Evolutionary conservation across 2,329 filamentous ascomycete genomes (phyloP).

Genomic region (Dactylellina sp.): DNA sequence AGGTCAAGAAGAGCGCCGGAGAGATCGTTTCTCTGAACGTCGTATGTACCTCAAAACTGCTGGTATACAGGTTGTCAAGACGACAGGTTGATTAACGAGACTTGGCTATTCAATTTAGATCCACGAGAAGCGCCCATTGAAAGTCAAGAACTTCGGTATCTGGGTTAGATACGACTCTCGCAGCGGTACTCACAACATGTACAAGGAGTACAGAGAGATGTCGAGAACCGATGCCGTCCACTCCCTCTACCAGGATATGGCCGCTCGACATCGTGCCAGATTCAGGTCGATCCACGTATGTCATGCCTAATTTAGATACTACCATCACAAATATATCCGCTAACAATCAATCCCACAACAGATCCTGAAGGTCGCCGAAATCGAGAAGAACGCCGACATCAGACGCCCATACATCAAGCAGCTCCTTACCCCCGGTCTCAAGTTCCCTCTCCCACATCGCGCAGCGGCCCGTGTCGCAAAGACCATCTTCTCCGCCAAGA

Average conservation of each 20-base stretch:
- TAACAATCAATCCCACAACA: constrained; percentile 63
- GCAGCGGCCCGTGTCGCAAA: constrained; percentile 82
- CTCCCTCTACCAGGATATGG: constrained; percentile 99
- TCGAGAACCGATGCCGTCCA: constrained; percentile 94
- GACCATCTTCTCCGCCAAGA: constrained; percentile 92
- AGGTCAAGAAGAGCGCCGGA: constrained; percentile 99
- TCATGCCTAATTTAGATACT: constrained; percentile 58
- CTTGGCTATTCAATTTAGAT: constrained; percentile 71
- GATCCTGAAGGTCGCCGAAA: constrained; percentile 98
- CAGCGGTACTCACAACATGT: constrained; percentile 99
- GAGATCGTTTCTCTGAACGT: constrained; percentile 98
- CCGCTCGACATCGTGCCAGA: constrained; percentile 95
- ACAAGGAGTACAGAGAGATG: constrained; percentile 99
- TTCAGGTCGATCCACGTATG: constrained; percentile 99
- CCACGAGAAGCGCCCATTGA: constrained; percentile 97
- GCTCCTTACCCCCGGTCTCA: constrained; percentile 92
- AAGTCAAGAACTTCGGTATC: constrained; percentile 99
- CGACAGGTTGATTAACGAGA: constrained; percentile 28
- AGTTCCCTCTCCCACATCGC: constrained; percentile 99
- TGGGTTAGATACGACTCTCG: constrained; percentile 99
- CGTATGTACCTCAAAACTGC: constrained; percentile 70
- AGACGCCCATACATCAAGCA: constrained; percentile 99
- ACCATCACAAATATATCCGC: background rate
- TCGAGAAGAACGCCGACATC: constrained; percentile 93
- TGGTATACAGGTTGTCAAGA: background rate